Conservation (phyloP, 148 eudicot species). For the Vaccinium darrowii region DNA sequence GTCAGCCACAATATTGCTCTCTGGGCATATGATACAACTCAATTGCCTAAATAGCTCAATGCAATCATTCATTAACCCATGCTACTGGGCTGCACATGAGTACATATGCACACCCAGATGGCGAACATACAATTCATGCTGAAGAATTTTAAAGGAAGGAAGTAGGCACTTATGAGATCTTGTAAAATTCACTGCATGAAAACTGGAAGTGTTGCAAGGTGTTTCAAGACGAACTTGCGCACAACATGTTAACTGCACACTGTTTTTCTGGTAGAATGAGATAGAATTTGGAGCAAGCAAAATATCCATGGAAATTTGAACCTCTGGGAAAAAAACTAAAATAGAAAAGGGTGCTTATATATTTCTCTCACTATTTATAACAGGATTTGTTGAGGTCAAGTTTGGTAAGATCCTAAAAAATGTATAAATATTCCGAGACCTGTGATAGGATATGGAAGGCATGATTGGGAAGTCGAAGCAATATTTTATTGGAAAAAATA, state of each 20-base stretch:
- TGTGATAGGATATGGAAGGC: slow-evolving; percentile 2
- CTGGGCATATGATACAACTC: not conserved
- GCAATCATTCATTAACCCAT: slow-evolving; percentile 3
- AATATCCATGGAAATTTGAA: not conserved
- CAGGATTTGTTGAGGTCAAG: not conserved
- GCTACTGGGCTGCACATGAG: not conserved
- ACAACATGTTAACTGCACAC: not conserved
- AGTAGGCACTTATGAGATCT: not conserved
- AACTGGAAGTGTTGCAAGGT: not conserved
- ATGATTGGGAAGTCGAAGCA: not conserved
- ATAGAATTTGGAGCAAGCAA: not conserved
- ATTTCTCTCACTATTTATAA: not conserved
- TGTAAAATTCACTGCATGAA: not conserved
- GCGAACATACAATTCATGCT: not conserved
- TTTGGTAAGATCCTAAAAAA: not conserved
- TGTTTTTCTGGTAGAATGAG: not conserved
- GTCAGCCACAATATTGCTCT: not conserved
- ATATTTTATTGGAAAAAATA: not conserved
- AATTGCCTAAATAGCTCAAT: not conserved
- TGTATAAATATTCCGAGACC: not conserved
- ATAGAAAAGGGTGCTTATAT: not conserved
- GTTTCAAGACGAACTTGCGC: not conserved
- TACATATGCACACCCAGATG: not conserved
- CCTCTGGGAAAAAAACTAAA: not conserved
- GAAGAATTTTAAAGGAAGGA: not conserved